These are phyloP conservation scores for Spencermartinsiella europaea DNA, from an alignment of 805 yeast genomes.

Conservation along the genomic window DNA sequence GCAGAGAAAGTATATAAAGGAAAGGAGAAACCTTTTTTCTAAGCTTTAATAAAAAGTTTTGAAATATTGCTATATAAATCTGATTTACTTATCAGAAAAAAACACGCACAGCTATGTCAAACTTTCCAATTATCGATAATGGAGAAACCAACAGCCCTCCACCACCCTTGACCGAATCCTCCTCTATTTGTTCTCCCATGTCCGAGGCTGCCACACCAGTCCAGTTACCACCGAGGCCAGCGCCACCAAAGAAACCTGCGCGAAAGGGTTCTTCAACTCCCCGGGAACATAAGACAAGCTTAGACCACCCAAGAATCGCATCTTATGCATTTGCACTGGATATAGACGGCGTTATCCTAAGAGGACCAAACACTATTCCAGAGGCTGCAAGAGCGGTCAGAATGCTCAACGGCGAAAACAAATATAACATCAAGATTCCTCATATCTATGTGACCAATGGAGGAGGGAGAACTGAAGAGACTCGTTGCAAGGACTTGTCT, in stretches of 20 bases:
- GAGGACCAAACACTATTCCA: conserved; percentile 81
- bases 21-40: no score
- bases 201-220: no score
- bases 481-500: conserved; percentile 66
- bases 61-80: no score
- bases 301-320: conserved; percentile 22
- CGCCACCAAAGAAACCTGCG: not conserved
- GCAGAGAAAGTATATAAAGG: no score
- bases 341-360: conserved; percentile 84
- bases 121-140: no score
- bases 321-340: conserved; percentile 77
- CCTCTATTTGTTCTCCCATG: no score
- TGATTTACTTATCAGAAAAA: no score
- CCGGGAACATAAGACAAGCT: conserved; percentile 3
- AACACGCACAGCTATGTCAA: no score
- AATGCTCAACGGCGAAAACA: conserved; percentile 70
- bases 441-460: conserved; percentile 87
- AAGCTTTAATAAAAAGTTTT: no score
- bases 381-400: conserved; percentile 70
- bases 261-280: conserved; percentile 10
- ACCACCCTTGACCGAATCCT: no score
- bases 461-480: conserved; percentile 79
- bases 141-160: no score
- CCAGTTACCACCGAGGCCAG: no score
- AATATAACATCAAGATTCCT: conserved; percentile 72